Evolutionary conservation across 805 yeast genomes (phyloP), one percentile per base, ranked within the genome.

Genomic region (Allodekkera sacchari): DNA sequence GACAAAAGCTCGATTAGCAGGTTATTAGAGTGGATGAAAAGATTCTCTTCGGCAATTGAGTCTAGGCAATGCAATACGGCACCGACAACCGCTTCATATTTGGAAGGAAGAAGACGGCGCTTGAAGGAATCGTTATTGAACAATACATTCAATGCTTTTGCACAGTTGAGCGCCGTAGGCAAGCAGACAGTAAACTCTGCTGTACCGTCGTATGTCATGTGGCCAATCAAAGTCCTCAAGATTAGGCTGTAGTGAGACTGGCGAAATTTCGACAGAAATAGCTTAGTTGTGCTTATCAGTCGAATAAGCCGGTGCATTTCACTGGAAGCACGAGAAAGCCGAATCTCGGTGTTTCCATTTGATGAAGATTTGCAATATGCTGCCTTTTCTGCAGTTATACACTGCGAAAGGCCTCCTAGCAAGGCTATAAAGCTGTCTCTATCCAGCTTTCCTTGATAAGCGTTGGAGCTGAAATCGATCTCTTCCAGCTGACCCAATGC

Each of bases 401-500:
- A 33, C 7, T 37, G 39, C 3, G 46, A 39, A 11, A 52, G 30
- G 2, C 43, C 35, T 14, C 45, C 43, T 10, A 52, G 29, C 21
- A 50, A 22, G 7, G 27, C 21, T 1, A 43, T 12, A 9, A 37
- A 29, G 1, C 36, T 14, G 16, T 38, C 35, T 17, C 36, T 36
- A 18, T 38, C 40, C 21, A 51, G 19, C 4, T 27, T 47, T 32
- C 30, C 38, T 32, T 36, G 44, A 32, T 41, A 45, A 36, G 41
- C 48, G 26, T 27, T 25, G 8, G 50, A 52, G 14, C 22, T 33
- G 7, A 48, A 38, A 15, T 48, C 43, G 18, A 52, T 36, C 13
- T 53, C 55, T 8, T 62, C 62, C 18, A 72, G 42, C 18, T 49
- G 56, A 14, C 50, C 48, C 7, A 77, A 44, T 0, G 71, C 80